phyloP scores from a whole-genome alignment of 129 eudicot genomes.

The Artemisia argyi region DNA sequence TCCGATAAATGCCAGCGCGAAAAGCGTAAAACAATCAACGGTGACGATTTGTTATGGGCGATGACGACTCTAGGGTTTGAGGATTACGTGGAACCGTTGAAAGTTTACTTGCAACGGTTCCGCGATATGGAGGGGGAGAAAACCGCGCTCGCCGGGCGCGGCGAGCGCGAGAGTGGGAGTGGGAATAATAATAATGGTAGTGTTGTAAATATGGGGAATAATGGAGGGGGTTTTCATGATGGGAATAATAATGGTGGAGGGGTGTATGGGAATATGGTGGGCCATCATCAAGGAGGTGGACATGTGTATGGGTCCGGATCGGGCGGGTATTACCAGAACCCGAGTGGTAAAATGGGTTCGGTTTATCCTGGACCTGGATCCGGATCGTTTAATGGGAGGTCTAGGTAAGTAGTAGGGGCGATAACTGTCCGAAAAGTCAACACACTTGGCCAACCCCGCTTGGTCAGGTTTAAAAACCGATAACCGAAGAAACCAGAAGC shows the following conservation, averaged over 20 bases:
- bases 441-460: too few relatives aligned
- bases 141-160: constrained; percentile 47
- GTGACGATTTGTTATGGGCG: constrained; percentile 74
- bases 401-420: constrained; percentile 20
- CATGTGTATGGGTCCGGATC: constrained; percentile 46
- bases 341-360: constrained; percentile 46
- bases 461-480: too few relatives aligned
- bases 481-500: too few relatives aligned
- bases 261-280: constrained; percentile 41
- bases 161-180: constrained; percentile 24
- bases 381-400: constrained; percentile 45
- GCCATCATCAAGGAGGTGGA: constrained; percentile 31
- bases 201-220: constrained; percentile 38
- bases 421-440: too few relatives aligned
- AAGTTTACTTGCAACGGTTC: constrained; percentile 62
- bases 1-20: constrained; percentile 78
- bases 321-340: constrained; percentile 47
- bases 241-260: constrained; percentile 28
- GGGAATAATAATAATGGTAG: constrained; percentile 24
- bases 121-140: constrained; percentile 73
- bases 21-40: constrained; percentile 67
- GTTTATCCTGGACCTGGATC: constrained; percentile 47
- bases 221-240: constrained; percentile 37
- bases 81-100: constrained; percentile 67
- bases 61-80: constrained; percentile 76